Base-by-base conservation (phyloP, 2,329 filamentous ascomycete species). In the Beauveria sp. region DNA sequence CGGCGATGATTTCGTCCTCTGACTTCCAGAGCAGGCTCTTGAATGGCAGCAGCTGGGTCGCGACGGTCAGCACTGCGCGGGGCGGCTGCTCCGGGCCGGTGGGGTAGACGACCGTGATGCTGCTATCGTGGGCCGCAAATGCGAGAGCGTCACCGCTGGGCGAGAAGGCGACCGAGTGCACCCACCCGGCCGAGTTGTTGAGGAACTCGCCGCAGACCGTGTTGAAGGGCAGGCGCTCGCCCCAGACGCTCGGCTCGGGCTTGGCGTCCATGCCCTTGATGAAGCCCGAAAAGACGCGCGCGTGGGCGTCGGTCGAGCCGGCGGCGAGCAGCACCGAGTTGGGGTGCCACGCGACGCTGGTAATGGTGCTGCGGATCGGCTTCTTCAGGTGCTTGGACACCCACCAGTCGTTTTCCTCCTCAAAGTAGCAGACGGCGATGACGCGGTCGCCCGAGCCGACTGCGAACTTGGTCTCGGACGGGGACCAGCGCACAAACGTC, bases 401-500 rank as follows among this genome's bases (percentile, higher is more conserved):
- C 95, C 95, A 99, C 95, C 95, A 99, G 80, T 99, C 93, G 77
- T 99, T 97, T 77, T 99, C 95, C 74, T 96, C 91, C 73, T 99
- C 95, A 69, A 99, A 99, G 80, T 98, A 98, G 82, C 95, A 99
- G 68, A 98, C 85, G 46, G 95, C 92, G 70, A 99, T 96, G 66
- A 96, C 89, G 65, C 95, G 88, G 68, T 96, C 95, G 64, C 95
- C 95, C 30, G 93, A 97, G 63, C 95, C 95, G 28, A 98, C 95
- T 59, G 95, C 95, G 74, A 99, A 99, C 77, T 99, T 99, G 73
- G 87, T 89, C 81, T 99, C 95, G 24, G 90, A 93, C 3, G 95
- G 95, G 24, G 92, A 96, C 95, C 95, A 99, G 70, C 95, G 90
- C 56, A 97, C 95, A 72, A 93, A 97, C 0, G 95, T 99, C 4